Base-by-base conservation (phyloP, 176 grass and related monocot genomes). In the Phoenix dactylifera region DNA sequence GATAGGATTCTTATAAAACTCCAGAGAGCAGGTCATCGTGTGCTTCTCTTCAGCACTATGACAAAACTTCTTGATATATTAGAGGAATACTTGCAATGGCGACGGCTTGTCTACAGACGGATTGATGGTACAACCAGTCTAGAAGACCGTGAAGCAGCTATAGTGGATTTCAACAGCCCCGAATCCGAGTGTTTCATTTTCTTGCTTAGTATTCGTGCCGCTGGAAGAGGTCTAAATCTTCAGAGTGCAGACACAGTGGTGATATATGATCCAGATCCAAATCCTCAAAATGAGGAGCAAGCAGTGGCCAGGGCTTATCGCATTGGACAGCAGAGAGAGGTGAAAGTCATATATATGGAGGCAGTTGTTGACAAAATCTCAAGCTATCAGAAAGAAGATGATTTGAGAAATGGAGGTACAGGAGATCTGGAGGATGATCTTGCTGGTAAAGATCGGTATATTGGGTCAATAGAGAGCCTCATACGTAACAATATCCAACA, bases 331-430 rank as follows among this genome's bases (percentile, higher is more conserved):
- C 88, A 81, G 55, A 85, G 94, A 79, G 94, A 98, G 79, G 94
- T 98, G 66, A 98, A 98, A 63, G 94, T 98, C 64, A 98, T 98
- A 78, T 98, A 98, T 76, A 81, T 98, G 80, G 88, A 93, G 64
- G 88, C 94, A 59, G 94, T 98, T 72, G 88, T 98, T 32, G 88
- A 98, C 66, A 98, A 98, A 66, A 88, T 85, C 57, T 81, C 94
- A 30, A 98, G 94, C 76, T 98, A 81, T 67, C 94, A 89, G 49
- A 98, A 92, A 79, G 94, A 98, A 82, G 94, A 98, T 83, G 94
- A 98, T 52, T 86, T 88, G 57, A 92, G 94, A 72, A 85, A 72
- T 68, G 94, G 88, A 61, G 85, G 82, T 26, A 75, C 76, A 54
- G 94, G 63, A 59, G 81, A 90, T 67, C 61, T 85, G 24, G 75